phyloP scores from a whole-genome alignment of 2,329 filamentous ascomycete genomes.

The Fusarium irregulare region DNA sequence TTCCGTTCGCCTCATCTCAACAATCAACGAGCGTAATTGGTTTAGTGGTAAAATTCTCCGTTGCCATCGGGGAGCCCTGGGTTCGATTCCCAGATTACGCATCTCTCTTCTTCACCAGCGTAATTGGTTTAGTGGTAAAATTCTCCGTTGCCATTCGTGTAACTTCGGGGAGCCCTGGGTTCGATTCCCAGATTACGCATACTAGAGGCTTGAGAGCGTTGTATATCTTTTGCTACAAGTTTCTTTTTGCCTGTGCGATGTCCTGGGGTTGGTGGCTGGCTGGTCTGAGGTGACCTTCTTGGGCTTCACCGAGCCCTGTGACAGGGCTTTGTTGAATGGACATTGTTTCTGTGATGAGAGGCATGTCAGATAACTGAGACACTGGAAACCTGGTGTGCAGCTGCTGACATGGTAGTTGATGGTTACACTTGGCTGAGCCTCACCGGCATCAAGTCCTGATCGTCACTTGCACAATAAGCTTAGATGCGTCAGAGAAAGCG shows the following conservation, averaged over 20 bases:
- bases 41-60: slow-evolving; percentile 37
- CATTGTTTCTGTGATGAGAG: neutral
- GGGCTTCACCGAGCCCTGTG: neutral
- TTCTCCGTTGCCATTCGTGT: slow-evolving; percentile 7
- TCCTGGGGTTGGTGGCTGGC: no score
- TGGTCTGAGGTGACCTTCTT: neutral
- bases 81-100: slow-evolving; percentile 32
- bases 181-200: slow-evolving; percentile 11
- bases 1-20: neutral
- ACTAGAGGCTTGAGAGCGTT: neutral
- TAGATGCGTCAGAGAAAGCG: neutral
- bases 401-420: no score
- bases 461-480: no score
- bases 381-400: no score
- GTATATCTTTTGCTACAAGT: neutral
- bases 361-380: no score
- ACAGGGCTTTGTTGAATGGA: neutral
- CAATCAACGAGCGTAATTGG: neutral
- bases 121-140: slow-evolving; percentile 20
- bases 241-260: neutral
- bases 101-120: slow-evolving; percentile 1
- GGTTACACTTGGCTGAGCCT: no score
- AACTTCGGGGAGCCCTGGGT: slow-evolving; percentile 7
- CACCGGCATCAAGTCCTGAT: no score
- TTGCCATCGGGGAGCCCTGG: slow-evolving; percentile 34